Evolutionary conservation across 495 filamentous ascomycete genomes (phyloP).

Genomic region (Pseudomonodictys pantanalensis): DNA sequence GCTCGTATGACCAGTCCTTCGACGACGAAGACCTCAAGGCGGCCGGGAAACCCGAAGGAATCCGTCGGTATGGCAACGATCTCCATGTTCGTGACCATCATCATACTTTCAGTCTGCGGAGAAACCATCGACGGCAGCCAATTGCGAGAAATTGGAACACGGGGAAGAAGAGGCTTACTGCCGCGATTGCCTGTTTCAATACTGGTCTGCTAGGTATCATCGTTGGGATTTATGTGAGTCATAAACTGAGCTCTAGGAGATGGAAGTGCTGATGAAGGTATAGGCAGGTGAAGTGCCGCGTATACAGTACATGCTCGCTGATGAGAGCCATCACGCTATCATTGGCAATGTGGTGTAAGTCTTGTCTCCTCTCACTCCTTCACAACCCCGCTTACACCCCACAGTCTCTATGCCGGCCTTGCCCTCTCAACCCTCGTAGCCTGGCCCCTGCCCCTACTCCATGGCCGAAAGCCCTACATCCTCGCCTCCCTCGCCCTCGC

Average conservation of each 20-base stretch:
- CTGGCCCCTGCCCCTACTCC: conserved; percentile 74
- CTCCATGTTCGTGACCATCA: conserved; percentile 20
- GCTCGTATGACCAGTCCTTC: neutral
- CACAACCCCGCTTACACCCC: neutral
- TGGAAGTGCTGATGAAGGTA: neutral
- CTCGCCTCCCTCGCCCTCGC: conserved; percentile 60
- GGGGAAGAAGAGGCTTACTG: conserved; percentile 62
- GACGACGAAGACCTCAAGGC: conserved; percentile 1
- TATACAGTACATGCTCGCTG: conserved; percentile 69
- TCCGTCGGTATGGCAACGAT: neutral
- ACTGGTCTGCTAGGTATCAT: conserved; percentile 65
- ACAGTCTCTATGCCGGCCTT: conserved; percentile 61
- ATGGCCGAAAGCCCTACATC: conserved; percentile 73
- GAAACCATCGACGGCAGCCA: conserved; percentile 36
- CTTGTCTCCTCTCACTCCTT: neutral
- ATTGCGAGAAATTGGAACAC: conserved; percentile 64
- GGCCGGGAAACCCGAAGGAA: neutral
- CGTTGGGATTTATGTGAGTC: conserved; percentile 63
- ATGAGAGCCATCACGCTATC: conserved; percentile 62
- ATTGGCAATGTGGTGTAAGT: conserved; percentile 64
- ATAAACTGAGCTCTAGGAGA: neutral
- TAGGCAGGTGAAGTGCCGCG: conserved; percentile 66
- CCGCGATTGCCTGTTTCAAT: conserved; percentile 65
- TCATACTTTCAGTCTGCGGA: conserved; percentile 21
- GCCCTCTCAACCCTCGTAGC: conserved; percentile 64